Evolutionary conservation across 495 filamentous ascomycete species (phyloP), one percentile per base, ranked within the genome.

Genomic region (Xylaria castorea): DNA sequence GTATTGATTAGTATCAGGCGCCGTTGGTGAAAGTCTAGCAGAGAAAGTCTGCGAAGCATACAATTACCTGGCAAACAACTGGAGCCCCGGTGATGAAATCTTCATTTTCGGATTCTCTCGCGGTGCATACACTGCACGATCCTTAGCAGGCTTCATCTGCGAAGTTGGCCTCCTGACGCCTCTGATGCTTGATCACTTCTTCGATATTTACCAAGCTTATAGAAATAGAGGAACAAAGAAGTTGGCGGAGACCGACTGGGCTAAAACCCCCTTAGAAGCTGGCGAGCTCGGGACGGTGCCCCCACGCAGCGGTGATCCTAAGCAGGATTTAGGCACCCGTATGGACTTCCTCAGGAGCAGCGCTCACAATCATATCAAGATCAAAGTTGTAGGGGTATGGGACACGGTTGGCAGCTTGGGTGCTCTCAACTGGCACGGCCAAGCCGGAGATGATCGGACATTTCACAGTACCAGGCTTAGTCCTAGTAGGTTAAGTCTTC

Each of bases 21-120:
- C 62, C 14, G 62, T 65, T 65, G 62, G 62, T 48, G 62, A 65
- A 48, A 60, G 58, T 61, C 68, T 40, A 50, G 73, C 42, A 22
- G 74, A 38, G 32, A 70, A 90, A 68, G 85, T 92, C 46, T 81
- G 87, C 42, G 87, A 89, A 74, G 86, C 83, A 0, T 92, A 92
- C 77, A 83, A 83, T 18, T 91, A 90, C 76, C 73, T 91, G 44
- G 80, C 82, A 20, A 85, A 86, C 60, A 91, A 92, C 79, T 91
- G 86, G 73, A 76, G 82, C 36, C 82, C 82, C 20, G 85, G 86
- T 18, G 90, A 92, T 75, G 88, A 91, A 71, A 90, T 92, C 40
- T 83, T 90, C 70, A 81, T 91, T 32, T 74, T 91, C n/a, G 90
- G 90, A 25, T 91, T 92, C 80, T 91, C 89, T 14, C 84, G 90